These are phyloP conservation scores for Selenicereus undatus DNA, from an alignment of 148 eudicot genomes.

Conservation along the genomic window DNA sequence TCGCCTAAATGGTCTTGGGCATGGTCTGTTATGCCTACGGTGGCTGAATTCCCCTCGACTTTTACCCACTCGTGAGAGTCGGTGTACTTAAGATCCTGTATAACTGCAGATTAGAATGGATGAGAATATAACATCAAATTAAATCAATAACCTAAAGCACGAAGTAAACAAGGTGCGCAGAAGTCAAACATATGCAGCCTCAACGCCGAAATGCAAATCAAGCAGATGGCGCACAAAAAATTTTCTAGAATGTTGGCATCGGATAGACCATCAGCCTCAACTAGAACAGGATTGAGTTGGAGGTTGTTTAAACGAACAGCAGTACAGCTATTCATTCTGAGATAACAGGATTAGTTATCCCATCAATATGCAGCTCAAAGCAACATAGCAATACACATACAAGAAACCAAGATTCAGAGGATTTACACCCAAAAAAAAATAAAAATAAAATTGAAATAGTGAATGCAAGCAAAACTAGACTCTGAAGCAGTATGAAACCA, in stretches of 20 bases:
- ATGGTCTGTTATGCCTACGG: slow-evolving; percentile 88
- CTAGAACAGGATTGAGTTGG: background rate
- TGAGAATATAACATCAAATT: background rate
- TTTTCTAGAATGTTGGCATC: background rate
- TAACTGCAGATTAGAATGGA: slow-evolving; percentile 42
- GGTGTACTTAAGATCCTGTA: slow-evolving; percentile 69
- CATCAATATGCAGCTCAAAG: background rate
- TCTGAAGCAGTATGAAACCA: no score
- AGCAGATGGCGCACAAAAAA: background rate
- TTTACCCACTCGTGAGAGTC: slow-evolving; percentile 95
- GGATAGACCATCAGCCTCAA: background rate
- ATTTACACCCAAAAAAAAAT: no score
- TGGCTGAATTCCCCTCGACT: slow-evolving; percentile 64
- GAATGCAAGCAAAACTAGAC: no score
- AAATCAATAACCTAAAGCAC: background rate
- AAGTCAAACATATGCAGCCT: background rate
- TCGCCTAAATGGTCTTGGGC: slow-evolving; percentile 93
- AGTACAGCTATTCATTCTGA: background rate
- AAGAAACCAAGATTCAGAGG: background rate
- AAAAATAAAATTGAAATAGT: no score
- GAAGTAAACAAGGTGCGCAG: background rate
- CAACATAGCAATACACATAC: background rate
- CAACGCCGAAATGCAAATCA: background rate
- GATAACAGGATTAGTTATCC: background rate
- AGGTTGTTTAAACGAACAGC: no score